A percentile compares a stretch with the other conserved stretches of the same genome.
These are phyloP conservation scores for Antarctomyces pellizariae DNA, from an alignment of 495 filamentous ascomycete genomes.

Conservation along the genomic window DNA sequence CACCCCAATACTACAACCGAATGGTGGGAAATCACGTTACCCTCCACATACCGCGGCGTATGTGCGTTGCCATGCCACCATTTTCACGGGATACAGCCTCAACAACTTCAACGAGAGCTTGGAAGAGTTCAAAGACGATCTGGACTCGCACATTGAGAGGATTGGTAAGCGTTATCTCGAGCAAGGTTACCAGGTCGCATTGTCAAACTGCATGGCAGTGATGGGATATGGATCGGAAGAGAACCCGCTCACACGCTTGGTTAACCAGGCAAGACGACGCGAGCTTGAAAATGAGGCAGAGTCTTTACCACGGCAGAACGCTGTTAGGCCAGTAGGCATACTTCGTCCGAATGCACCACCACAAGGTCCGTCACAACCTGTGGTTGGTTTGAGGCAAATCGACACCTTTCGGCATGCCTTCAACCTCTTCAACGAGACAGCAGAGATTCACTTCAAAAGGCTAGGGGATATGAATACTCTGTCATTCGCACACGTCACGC, in stretches of 20 bases:
- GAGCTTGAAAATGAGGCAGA: constrained; percentile 12
- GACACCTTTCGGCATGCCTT: no score
- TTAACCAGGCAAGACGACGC: constrained; percentile 16
- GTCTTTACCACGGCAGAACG: constrained; percentile 1
- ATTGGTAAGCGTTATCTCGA: constrained; percentile 37
- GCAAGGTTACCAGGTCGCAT: constrained; percentile 40
- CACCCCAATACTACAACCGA: constrained; percentile 8
- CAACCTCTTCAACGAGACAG: no score
- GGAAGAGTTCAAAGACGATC: constrained; percentile 23
- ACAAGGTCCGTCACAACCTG: constrained; percentile 3
- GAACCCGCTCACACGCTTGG: constrained; percentile 18
- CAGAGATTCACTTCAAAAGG: neutral
- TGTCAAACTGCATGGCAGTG: no score
- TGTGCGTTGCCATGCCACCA: constrained; percentile 37
- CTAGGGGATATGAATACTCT: no score
- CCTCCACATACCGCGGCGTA: constrained; percentile 24
- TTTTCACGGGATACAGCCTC: constrained; percentile 32
- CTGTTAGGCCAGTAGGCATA: constrained; percentile 2
- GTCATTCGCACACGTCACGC: constrained; percentile 8
- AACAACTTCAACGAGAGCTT: constrained; percentile 23
- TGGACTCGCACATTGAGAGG: constrained; percentile 35
- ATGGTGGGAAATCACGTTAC: constrained; percentile 8
- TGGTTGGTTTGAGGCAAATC: neutral
- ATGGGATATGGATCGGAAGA: no score
- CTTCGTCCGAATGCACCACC: constrained; percentile 3